Conservation (phyloP, 1,139 yeast genomes). For the Pichia sp. region DNA sequence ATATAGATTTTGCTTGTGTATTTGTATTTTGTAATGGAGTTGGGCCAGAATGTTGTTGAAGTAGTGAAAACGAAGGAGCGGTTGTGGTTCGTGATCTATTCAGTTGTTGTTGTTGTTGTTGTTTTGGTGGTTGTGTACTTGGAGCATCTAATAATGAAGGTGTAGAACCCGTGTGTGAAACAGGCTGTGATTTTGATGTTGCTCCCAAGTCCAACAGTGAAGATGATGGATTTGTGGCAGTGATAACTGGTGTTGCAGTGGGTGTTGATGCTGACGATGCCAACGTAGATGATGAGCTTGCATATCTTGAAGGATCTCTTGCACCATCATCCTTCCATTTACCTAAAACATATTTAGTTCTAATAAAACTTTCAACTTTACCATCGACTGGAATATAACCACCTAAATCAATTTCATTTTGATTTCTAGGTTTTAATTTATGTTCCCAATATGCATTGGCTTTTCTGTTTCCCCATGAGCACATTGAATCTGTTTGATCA, state of each 20-base stretch:
- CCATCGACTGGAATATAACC: constrained; percentile 74
- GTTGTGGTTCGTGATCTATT: constrained; percentile 10
- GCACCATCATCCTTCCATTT: constrained; percentile 83
- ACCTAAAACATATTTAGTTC: constrained; percentile 84
- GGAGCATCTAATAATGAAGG: not conserved
- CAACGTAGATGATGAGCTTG: constrained; percentile 3
- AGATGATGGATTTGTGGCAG: constrained; percentile 5
- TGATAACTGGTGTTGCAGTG: not conserved
- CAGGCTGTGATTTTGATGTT: constrained; percentile 1
- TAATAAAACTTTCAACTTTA: constrained; percentile 81
- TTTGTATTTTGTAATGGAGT: constrained; percentile 1
- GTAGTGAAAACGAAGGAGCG: constrained; percentile 8
- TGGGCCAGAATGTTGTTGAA: constrained; percentile 13
- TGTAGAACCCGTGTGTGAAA: constrained; percentile 1
- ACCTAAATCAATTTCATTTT: constrained; percentile 20
- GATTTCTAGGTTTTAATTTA: constrained; percentile 43
- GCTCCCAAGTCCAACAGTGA: constrained; percentile 4
- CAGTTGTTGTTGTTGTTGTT: not conserved
- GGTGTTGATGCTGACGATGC: constrained; percentile 5
- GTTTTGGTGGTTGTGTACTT: not conserved
- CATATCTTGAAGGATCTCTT: constrained; percentile 26
- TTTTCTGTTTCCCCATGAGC: constrained; percentile 77
- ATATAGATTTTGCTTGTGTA: constrained; percentile 1
- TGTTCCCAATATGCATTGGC: constrained; percentile 83
- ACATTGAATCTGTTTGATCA: constrained; percentile 78